phyloP scores from a whole-genome alignment of 106 monocot species.

The Alisma plantagoaquatica region DNA sequence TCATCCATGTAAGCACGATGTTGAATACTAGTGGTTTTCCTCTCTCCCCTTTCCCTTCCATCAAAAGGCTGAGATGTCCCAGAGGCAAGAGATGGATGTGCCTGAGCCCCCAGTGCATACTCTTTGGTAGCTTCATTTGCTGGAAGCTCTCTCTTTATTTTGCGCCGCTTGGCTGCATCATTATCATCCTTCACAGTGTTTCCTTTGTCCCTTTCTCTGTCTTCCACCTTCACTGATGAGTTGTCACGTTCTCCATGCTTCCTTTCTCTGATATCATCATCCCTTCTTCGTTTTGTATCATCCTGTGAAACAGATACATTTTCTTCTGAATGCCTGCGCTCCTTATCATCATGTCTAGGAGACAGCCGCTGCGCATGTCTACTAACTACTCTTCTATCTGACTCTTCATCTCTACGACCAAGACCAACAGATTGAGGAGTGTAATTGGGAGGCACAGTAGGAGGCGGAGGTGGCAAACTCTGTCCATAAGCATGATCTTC shows the following conservation, averaged over 20 bases:
- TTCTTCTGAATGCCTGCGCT: constrained; percentile 66
- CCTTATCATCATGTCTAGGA: constrained; percentile 85
- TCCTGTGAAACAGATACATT: constrained; percentile 50
- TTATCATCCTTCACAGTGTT: constrained; percentile 65
- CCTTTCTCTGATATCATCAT: constrained; percentile 78
- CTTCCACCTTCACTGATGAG: constrained; percentile 58
- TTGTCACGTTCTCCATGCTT: constrained; percentile 82
- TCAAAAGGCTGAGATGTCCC: constrained; percentile 48
- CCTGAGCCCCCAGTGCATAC: constrained; percentile 37
- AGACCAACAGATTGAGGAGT: constrained; percentile 78
- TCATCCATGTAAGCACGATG: constrained; percentile 67
- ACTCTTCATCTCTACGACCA: constrained; percentile 73
- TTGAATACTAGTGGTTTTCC: constrained; percentile 37
- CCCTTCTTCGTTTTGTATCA: constrained; percentile 74
- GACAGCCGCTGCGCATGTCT: constrained; percentile 69
- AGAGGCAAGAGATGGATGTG: constrained; percentile 21
- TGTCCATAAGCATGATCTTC: constrained; percentile 76
- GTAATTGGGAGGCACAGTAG: constrained; percentile 77
- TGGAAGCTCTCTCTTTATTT: constrained; percentile 60
- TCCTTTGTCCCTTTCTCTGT: constrained; percentile 86
- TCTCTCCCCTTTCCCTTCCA: constrained; percentile 60
- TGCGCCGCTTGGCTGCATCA: constrained; percentile 64
- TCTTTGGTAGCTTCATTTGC: constrained; percentile 48
- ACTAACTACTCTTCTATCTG: constrained; percentile 46
- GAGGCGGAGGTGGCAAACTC: constrained; percentile 88